Evolutionary conservation across 2,329 filamentous ascomycete species (phyloP).

Genomic region (Lasiodiplodia citricola): DNA sequence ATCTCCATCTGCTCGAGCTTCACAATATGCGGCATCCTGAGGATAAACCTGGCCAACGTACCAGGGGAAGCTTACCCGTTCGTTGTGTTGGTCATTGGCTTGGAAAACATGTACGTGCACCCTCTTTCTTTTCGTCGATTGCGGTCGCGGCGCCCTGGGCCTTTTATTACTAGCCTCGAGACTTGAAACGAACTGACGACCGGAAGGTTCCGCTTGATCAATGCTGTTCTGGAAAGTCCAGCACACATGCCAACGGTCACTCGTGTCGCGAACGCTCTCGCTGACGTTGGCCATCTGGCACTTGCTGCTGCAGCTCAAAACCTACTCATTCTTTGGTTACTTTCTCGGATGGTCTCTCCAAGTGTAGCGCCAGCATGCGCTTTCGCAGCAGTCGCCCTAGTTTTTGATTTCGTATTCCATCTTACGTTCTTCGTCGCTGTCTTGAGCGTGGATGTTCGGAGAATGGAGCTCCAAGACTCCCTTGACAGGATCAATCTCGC

Average conservation of each 20-base stretch:
- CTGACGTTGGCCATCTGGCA: constrained; percentile 72
- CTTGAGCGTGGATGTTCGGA: constrained; percentile 76
- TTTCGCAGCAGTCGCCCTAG: constrained; percentile 75
- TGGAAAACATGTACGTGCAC: constrained; percentile 68
- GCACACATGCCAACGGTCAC: constrained; percentile 70
- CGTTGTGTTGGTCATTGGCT: constrained; percentile 75
- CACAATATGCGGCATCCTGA: constrained; percentile 76
- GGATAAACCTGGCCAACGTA: constrained; percentile 76
- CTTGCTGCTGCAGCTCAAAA: constrained; percentile 73
- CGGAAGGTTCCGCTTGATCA: constrained; percentile 70
- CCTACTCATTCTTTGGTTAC: constrained; percentile 65
- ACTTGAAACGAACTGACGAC: constrained; percentile 10
- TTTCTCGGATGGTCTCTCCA: constrained; percentile 71
- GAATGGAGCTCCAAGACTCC: constrained; percentile 76
- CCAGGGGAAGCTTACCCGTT: constrained; percentile 76
- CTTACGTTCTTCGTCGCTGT: constrained; percentile 82
- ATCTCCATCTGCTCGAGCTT: constrained; percentile 80
- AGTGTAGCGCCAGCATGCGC: constrained; percentile 77
- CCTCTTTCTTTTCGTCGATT: not conserved
- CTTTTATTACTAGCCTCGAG: not conserved
- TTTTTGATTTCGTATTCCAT: constrained; percentile 79
- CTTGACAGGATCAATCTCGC: constrained; percentile 54
- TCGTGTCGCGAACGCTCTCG: constrained; percentile 75
- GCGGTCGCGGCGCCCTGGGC: not conserved
- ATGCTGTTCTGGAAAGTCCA: constrained; percentile 74